Conservation (phyloP, 2,329 filamentous ascomycete species). For the Aureobasidium sp. region DNA sequence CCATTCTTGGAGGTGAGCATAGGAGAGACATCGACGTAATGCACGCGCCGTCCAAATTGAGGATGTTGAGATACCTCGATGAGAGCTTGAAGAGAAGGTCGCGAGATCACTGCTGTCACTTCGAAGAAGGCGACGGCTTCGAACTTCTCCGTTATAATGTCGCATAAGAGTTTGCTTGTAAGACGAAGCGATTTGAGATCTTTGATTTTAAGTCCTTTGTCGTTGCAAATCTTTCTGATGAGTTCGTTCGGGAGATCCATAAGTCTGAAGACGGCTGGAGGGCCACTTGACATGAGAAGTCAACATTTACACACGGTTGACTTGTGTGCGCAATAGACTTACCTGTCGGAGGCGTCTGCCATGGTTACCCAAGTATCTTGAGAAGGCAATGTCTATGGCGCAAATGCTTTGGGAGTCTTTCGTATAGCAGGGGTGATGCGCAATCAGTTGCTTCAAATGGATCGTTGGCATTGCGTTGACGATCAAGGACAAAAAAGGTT, state of each 20-base stretch:
- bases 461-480: not conserved
- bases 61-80: not conserved
- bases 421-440: not conserved
- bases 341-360: not conserved
- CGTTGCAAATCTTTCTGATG: not conserved
- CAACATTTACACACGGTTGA: not conserved
- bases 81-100: not conserved
- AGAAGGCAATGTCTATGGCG: too few relatives aligned
- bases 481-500: not conserved
- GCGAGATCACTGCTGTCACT: not conserved
- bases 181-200: not conserved
- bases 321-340: not conserved
- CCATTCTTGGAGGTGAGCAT: not conserved
- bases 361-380: not conserved
- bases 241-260: not conserved
- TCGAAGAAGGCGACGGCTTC: not conserved
- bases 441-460: not conserved
- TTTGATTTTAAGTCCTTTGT: not conserved
- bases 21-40: not conserved
- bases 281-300: not conserved
- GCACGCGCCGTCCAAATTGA: not conserved
- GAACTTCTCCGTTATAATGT: not conserved
- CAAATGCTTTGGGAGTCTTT: too few relatives aligned
- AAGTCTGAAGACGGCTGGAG: not conserved
- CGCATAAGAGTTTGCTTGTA: not conserved